These are phyloP conservation scores for Tetradesmus lagerheimii DNA, from an alignment of 139 green algal species.

Conservation along the genomic window DNA sequence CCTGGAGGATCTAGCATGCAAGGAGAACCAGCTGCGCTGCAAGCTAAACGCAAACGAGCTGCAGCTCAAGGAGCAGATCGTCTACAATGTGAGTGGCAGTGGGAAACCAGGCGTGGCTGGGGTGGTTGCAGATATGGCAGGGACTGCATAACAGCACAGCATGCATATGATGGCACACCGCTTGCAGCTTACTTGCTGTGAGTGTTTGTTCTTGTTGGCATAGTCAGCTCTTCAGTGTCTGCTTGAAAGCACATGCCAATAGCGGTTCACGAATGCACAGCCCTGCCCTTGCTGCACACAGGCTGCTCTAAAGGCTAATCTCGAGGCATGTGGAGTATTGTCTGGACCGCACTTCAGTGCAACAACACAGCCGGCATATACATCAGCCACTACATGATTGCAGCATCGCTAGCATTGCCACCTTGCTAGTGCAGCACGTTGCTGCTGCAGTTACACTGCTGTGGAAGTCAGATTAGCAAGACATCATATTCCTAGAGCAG, in stretches of 20 bases:
- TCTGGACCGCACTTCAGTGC: neutral
- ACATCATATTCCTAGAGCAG: neutral
- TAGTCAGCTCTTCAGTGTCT: neutral
- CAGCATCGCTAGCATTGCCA: too few species aligned
- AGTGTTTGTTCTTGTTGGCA: neutral
- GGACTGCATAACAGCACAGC: too few species aligned
- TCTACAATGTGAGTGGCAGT: slow-evolving; percentile 34
- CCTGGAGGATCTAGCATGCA: slow-evolving; percentile 17
- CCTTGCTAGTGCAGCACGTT: too few species aligned
- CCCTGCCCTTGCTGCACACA: neutral
- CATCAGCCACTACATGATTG: too few species aligned
- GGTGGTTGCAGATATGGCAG: too few species aligned
- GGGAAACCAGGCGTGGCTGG: too few species aligned
- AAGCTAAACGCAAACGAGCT: slow-evolving; percentile 42
- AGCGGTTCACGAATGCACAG: neutral
- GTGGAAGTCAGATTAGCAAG: neutral
- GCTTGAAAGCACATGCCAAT: neutral
- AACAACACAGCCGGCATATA: neutral
- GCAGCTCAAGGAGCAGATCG: slow-evolving; percentile 46
- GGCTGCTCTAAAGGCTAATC: neutral
- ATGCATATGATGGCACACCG: too few species aligned
- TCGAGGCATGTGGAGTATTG: neutral
- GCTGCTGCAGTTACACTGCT: neutral
- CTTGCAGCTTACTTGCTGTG: too few species aligned
- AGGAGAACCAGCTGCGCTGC: slow-evolving; percentile 21